Evolutionary conservation across 192 early-diverging fungal species (phyloP), one percentile per base, ranked within the genome.

Genomic region (Coemansia sp.): DNA sequence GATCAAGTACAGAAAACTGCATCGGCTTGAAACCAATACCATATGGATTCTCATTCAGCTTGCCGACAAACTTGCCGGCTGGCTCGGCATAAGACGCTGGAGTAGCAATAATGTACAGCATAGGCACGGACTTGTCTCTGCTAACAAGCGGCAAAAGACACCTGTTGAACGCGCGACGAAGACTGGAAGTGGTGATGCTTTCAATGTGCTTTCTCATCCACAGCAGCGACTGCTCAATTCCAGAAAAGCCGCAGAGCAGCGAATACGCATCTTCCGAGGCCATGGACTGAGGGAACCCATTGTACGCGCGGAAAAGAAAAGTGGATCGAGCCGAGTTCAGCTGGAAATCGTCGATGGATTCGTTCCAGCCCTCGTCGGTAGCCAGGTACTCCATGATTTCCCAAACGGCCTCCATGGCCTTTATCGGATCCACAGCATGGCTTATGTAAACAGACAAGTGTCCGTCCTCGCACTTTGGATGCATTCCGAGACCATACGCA

Each of bases 401-500:
- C 80, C 80, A 83, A 34, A 83, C 64, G 32, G 80, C 80, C 11
- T 65, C 53, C 8, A 74, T 18, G 28, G 80, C 68, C 63, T 83
- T 83, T 66, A 53, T 60, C 39, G 80, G 75, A 22, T 83, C 75
- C 5, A 71, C 69, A 0, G 80, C 75, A 38, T 83, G 80, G 66
- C 80, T 78, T 18, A 83, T 83, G 58, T 77, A 83, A 32, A 83
- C 65, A 17, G 75, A 71, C n/a, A 83, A 45, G 41, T 70, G 63
- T 15, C 80, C 80, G 22, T 74, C 64, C 14, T 68, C 62, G 41
- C 33, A 52, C 1, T 53, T 64, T 1, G 72, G 59, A 63, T 83
- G 80, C 18, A 77, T 70, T 1, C 75, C 80, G 14, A 83, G 66
- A 51, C 87, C 93, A 66, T 95, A 95, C 0, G 94, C 94, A 62